These are phyloP conservation scores for Medicago ruthenica DNA, from an alignment of 306 rosid species.

Conservation along the genomic window DNA sequence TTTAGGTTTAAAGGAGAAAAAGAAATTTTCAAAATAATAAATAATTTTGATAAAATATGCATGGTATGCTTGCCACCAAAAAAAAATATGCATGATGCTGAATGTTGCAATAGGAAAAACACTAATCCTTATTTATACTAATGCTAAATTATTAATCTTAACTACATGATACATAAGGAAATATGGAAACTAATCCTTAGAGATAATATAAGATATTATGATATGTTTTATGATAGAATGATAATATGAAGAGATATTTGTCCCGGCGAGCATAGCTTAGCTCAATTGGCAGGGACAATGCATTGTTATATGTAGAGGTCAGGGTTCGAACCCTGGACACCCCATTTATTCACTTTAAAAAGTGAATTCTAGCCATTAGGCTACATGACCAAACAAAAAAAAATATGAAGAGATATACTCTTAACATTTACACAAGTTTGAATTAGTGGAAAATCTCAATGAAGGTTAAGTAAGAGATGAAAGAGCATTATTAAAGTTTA, in stretches of 20 bases:
- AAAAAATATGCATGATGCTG: background rate
- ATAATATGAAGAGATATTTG: background rate
- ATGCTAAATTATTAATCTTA: background rate
- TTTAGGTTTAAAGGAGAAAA: conserved; percentile 5
- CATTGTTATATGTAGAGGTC: too few relatives aligned
- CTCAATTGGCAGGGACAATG: too few relatives aligned
- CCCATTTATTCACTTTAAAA: too few relatives aligned
- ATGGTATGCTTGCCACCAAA: background rate
- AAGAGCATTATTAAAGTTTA: conserved; percentile 4
- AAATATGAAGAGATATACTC: background rate
- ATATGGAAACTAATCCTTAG: background rate
- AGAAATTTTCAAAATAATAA: background rate
- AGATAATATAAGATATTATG: background rate
- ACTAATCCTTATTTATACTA: conserved; percentile 5
- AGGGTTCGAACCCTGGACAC: too few relatives aligned
- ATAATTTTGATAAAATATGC: background rate
- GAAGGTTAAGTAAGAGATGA: background rate
- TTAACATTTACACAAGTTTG: background rate
- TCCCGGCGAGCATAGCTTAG: too few relatives aligned
- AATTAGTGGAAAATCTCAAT: conserved; percentile 4
- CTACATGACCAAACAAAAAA: too few relatives aligned
- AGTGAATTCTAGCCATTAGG: too few relatives aligned
- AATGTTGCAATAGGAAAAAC: background rate
- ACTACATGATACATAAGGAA: background rate
- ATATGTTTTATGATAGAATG: background rate